These are phyloP conservation scores for Naganishia onofrii DNA, from an alignment of 768 basidiomycete genomes.

Conservation along the genomic window DNA sequence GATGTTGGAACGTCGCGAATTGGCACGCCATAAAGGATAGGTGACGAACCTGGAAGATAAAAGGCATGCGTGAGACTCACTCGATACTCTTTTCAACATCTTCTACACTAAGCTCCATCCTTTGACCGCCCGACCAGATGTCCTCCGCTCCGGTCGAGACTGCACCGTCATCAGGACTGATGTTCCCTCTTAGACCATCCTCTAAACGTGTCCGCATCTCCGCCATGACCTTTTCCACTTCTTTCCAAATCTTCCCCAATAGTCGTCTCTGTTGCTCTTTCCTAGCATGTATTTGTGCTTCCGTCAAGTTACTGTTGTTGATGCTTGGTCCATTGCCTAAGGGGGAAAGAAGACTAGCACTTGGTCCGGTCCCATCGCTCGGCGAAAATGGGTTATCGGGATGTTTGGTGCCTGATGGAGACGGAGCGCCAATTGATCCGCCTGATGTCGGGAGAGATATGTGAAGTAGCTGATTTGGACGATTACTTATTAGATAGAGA, in stretches of 20 bases:
- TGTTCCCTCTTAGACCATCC: constrained; percentile 63
- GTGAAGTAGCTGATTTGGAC: constrained; percentile 80
- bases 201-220: constrained; percentile 80
- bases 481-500: constrained; percentile 79
- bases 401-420: background rate
- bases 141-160: constrained; percentile 53
- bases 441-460: constrained; percentile 49
- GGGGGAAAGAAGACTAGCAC: constrained; percentile 2
- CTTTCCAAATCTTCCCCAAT: constrained; percentile 91
- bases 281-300: constrained; percentile 25
- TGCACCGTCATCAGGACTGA: background rate
- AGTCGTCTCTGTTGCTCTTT: constrained; percentile 85
- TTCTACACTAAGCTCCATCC: constrained; percentile 58
- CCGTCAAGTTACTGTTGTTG: constrained; percentile 11
- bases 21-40: background rate
- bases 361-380: background rate
- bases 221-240: constrained; percentile 88
- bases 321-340: background rate
- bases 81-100: constrained; percentile 97
- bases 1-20: background rate
- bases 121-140: constrained; percentile 35
- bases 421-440: background rate
- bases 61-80: constrained; percentile 56
- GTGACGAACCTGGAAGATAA: background rate
- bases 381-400: constrained; percentile 18